Conservation (phyloP, 2,329 filamentous ascomycete genomes). For the Scedosporium minutisporum region DNA sequence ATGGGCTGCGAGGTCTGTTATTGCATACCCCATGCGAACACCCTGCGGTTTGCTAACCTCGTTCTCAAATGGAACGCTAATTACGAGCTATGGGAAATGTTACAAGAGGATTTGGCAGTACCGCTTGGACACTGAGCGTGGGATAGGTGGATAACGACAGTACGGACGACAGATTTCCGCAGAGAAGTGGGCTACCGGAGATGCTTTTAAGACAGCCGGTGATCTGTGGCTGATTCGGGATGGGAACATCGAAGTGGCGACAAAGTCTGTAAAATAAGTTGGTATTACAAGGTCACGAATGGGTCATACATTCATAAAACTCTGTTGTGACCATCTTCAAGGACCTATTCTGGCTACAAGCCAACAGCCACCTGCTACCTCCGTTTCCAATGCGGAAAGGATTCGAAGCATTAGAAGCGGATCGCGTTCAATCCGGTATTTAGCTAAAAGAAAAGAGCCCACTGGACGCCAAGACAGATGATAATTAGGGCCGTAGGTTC, state of each 20-base stretch:
- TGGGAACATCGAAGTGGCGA: background rate
- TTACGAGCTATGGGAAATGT: background rate
- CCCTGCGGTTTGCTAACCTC: background rate
- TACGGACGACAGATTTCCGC: no score
- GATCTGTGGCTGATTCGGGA: background rate
- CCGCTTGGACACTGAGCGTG: no score
- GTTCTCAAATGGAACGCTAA: background rate
- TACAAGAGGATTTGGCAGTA: background rate
- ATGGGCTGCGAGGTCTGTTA: background rate
- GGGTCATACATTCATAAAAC: background rate
- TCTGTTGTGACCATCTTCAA: background rate
- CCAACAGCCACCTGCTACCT: background rate
- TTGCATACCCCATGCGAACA: background rate
- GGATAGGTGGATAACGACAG: no score
- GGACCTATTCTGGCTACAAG: no score
- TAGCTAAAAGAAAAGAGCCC: background rate
- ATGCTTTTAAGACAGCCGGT: background rate
- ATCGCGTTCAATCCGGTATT: background rate
- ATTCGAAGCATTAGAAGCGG: background rate
- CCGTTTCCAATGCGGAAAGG: background rate
- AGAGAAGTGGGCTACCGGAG: no score
- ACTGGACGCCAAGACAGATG: background rate
- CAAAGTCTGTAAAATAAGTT: background rate
- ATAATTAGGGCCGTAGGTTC: background rate
- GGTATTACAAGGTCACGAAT: background rate